Evolutionary conservation across 1,139 yeast genomes (phyloP), one percentile per base, ranked within the genome.

Genomic region (Debaryomycetaceae sp.): DNA sequence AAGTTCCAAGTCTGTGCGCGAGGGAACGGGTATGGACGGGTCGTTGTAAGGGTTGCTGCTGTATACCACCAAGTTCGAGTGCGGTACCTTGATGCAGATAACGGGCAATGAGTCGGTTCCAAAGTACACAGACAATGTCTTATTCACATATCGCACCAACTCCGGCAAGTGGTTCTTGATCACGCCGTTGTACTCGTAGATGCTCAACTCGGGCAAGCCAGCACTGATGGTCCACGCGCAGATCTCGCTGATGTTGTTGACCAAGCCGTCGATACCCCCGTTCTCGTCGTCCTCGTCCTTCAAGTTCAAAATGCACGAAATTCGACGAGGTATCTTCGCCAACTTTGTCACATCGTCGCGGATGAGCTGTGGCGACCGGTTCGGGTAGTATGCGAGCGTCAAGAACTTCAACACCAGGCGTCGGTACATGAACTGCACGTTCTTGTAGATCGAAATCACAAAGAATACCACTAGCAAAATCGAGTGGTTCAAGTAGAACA

Each of bases 171-270:
- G 70, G 33, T 65, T 64, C 50, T 80, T 80, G 42, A 87, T 66
- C 5, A 75, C 67, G 1, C 98, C 98, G 41, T 79, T 79, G 52
- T 77, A 77, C 63, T 92, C 98, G 64, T 88, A 94, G 33, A 94
- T 69, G 6, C 87, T 74, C 45, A 92, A 70, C 40, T 71, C 69
- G 19, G 81, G 78, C 38, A 91, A 79, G 1, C 96, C 97, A 6
- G 94, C 82, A 34, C 95, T 87, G 17, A 88, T 63, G 34, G 89
- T 75, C 99, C 99, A 92, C 4, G 95, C 83, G 0, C 82, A 74
- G 35, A 91, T 55, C 55, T 89, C 96, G 41, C 92, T 78, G 16
- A 84, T 75, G 52, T 87, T 87, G 50, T 77, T 80, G 53, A 91
- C 70, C 35, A 94, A 70, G 0, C 95, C 96, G 45, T 85, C 91